Evolutionary conservation across 768 basidiomycete genomes (phyloP), one percentile per base, ranked within the genome.

Genomic region (Lactifluus echinatus): DNA sequence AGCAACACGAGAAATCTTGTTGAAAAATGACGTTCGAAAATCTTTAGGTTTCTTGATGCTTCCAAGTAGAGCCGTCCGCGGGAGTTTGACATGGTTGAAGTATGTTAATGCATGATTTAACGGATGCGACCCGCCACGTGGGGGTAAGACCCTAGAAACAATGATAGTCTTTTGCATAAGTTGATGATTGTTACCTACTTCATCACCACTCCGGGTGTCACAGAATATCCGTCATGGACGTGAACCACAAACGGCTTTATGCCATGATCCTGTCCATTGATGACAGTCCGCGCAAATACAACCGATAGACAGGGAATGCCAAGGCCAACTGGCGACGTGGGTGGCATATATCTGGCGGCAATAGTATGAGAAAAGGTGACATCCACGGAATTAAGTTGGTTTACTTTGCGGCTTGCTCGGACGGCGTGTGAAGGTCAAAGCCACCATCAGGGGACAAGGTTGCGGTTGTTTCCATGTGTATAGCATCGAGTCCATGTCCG

Each of bases 401-500:
- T 43, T 56, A 76, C 76, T 76, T 77, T 8, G 74, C 71, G 2
- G 74, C 74, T 11, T 60, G 31, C 8, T 59, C 56, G 12, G 52
- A 57, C 2, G 75, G 75, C 0, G 75, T 74, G 56, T 75, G 63
- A 17, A 78, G 65, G 23, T 66, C 62, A 52, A 76, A 76, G 5
- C 64, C 64, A 0, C 76, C 77, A 15, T 65, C 61, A 1, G 68
- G 65, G 1, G 73, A 66, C 26, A 70, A 64, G 0, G 73, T 75
- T 3, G 75, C 76, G 0, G 70, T 72, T 0, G 77, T 78, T 62
- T 78, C 75, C 12, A 77, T 46, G 61, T 76, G 70, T 15, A 67
- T 50, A 19, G 67, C 72, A 52, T 78, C 75, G 4, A 79, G 66
- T n/a, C 77, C 77, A 48, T 77, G 78, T 0, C 72, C 76, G 8